These are phyloP conservation scores for Hemileccinum impolitum DNA, from an alignment of 768 basidiomycete genomes.

Conservation along the genomic window DNA sequence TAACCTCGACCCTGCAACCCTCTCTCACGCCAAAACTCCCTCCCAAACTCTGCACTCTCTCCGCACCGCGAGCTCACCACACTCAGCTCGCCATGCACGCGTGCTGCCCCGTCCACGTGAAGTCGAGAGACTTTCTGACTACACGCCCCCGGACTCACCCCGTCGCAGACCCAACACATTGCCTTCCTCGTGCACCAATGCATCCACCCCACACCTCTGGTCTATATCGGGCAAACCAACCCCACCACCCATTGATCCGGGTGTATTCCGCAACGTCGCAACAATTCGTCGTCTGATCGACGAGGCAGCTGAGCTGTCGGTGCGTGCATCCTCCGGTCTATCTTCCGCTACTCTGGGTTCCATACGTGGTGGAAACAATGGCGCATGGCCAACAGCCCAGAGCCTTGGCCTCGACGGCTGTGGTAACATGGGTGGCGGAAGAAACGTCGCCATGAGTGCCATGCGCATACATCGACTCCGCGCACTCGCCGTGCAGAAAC, in stretches of 20 bases:
- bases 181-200: no score
- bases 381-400: conserved; percentile 62
- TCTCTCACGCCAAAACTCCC: conserved; percentile 35
- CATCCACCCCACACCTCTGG: conserved; percentile 43
- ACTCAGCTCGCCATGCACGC: conserved; percentile 3
- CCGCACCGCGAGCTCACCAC: no score
- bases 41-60: no score
- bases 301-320: conserved; percentile 84
- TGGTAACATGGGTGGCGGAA: conserved; percentile 52
- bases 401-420: conserved; percentile 60
- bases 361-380: conserved; percentile 44
- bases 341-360: conserved; percentile 72
- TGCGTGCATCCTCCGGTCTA: conserved; percentile 83
- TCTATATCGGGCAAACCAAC: conserved; percentile 63
- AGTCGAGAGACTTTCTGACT: conserved; percentile 37
- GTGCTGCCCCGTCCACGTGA: conserved; percentile 26
- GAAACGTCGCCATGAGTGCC: conserved; percentile 80
- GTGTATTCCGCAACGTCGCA: conserved; percentile 75
- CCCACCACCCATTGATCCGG: conserved; percentile 87
- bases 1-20: conserved; percentile 71
- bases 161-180: conserved; percentile 12
- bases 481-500: conserved; percentile 79
- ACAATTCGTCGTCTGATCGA: conserved; percentile 80
- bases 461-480: conserved; percentile 79
- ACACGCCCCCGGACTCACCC: conserved; percentile 45